Conservation (phyloP, 129 eudicot genomes). For the Pseudognaphalium luteoalbum region DNA sequence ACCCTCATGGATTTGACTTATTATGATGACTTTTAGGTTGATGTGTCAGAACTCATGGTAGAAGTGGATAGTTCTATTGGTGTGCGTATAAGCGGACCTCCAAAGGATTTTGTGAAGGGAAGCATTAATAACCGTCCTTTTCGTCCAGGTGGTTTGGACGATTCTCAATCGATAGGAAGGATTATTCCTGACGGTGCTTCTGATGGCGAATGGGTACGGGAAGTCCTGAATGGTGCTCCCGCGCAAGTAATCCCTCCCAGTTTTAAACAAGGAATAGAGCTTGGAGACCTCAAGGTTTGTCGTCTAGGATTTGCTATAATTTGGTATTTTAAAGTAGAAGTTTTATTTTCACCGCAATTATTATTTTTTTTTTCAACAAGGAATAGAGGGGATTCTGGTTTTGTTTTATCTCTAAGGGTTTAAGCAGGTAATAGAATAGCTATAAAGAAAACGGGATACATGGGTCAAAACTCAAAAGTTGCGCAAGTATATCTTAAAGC, state of each 20-base stretch:
- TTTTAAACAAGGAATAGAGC: constrained; percentile 73
- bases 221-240: constrained; percentile 75
- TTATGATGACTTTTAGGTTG: constrained; percentile 54
- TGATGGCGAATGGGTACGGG: constrained; percentile 86
- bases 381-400: too few species aligned
- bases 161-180: constrained; percentile 66
- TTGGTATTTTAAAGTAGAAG: background rate
- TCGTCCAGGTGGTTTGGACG: constrained; percentile 94
- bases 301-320: constrained; percentile 7
- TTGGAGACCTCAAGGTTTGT: constrained; percentile 81
- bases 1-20: constrained; percentile 32
- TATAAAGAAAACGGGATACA: too few species aligned
- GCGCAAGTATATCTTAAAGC: too few species aligned
- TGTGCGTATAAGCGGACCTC: constrained; percentile 90
- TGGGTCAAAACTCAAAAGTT: too few species aligned
- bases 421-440: too few species aligned
- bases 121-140: constrained; percentile 90
- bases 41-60: constrained; percentile 67
- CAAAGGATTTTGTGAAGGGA: constrained; percentile 95
- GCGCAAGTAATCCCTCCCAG: constrained; percentile 75
- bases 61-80: constrained; percentile 72
- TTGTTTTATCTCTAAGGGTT: too few species aligned
- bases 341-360: too few species aligned
- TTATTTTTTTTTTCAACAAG: too few species aligned
- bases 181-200: constrained; percentile 76